Percentiles rank a stretch among this genome's conserved stretches.
These are phyloP conservation scores for Phytophthora capsici DNA, from an alignment of 352 stramenopile genomes.

Conservation along the genomic window DNA sequence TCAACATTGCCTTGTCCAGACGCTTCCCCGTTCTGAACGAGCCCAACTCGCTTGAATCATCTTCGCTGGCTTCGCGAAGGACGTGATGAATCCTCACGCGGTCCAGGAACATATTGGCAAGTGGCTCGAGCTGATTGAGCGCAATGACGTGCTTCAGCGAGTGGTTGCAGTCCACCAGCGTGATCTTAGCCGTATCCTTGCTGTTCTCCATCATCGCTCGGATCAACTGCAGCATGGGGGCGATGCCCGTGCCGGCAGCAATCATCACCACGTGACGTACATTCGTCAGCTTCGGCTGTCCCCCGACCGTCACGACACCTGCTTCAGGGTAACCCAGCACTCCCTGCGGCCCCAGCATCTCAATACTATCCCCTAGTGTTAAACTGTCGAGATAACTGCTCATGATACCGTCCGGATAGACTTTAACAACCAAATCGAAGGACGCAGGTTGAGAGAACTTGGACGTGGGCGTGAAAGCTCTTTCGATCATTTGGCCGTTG, in stretches of 20 bases:
- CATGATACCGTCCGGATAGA: conserved; percentile 80
- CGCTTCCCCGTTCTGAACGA: conserved; percentile 56
- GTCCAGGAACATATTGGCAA: conserved; percentile 78
- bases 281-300: conserved; percentile 47
- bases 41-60: conserved; percentile 54
- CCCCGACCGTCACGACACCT: conserved; percentile 54
- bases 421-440: conserved; percentile 81
- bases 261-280: conserved; percentile 77
- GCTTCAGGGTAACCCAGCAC: conserved; percentile 63
- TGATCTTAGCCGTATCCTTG: conserved; percentile 67
- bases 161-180: conserved; percentile 78
- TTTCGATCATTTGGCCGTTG: conserved; percentile 76
- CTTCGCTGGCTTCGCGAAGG: conserved; percentile 52
- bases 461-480: conserved; percentile 80
- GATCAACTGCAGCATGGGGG: conserved; percentile 86
- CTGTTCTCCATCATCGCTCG: conserved; percentile 66
- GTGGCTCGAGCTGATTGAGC: conserved; percentile 71
- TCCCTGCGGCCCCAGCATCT: conserved; percentile 81
- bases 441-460: conserved; percentile 66
- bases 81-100: conserved; percentile 77
- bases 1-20: conserved; percentile 53
- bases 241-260: conserved; percentile 79
- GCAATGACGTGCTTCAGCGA: conserved; percentile 75
- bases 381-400: conserved; percentile 73
- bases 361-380: conserved; percentile 55